Conservation (phyloP, 495 filamentous ascomycete genomes). For the Penicillium cataractarum region DNA sequence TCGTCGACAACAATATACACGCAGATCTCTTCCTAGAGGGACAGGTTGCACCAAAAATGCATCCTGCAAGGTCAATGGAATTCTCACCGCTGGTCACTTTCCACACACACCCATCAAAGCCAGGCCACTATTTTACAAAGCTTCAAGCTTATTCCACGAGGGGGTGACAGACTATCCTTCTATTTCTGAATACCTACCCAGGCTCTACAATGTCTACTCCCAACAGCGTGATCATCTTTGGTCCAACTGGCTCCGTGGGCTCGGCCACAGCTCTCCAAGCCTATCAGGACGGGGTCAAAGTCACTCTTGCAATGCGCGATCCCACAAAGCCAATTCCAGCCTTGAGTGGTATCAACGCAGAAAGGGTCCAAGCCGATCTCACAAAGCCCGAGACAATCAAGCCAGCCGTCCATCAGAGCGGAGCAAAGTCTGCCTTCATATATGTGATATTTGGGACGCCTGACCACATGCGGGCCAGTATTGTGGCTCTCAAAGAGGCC, state of each 20-base stretch:
- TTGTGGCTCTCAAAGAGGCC: slow-evolving; percentile 4
- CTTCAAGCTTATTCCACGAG: background rate
- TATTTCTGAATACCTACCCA: too few species aligned
- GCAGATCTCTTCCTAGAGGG: background rate
- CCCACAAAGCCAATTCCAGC: slow-evolving; percentile 10
- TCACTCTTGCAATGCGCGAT: slow-evolving; percentile 25
- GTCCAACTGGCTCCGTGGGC: slow-evolving; percentile 15
- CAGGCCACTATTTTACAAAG: background rate
- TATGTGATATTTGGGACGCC: slow-evolving; percentile 8
- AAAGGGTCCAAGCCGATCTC: slow-evolving; percentile 24
- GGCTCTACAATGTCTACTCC: background rate
- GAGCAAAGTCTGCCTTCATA: slow-evolving; percentile 25
- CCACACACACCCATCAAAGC: background rate
- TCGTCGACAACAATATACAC: background rate
- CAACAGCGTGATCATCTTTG: slow-evolving; percentile 15
- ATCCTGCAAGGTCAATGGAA: background rate
- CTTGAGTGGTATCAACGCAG: background rate
- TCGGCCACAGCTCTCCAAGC: slow-evolving; percentile 46
- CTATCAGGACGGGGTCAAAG: slow-evolving; percentile 28
- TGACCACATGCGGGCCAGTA: background rate
- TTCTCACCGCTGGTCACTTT: background rate
- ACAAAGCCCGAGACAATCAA: slow-evolving; percentile 21
- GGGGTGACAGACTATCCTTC: too few species aligned
- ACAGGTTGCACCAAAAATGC: background rate
- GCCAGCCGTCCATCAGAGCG: slow-evolving; percentile 13